Conservation (phyloP, 1,284 basidiomycete genomes). For the Microbotryum violaceum region DNA sequence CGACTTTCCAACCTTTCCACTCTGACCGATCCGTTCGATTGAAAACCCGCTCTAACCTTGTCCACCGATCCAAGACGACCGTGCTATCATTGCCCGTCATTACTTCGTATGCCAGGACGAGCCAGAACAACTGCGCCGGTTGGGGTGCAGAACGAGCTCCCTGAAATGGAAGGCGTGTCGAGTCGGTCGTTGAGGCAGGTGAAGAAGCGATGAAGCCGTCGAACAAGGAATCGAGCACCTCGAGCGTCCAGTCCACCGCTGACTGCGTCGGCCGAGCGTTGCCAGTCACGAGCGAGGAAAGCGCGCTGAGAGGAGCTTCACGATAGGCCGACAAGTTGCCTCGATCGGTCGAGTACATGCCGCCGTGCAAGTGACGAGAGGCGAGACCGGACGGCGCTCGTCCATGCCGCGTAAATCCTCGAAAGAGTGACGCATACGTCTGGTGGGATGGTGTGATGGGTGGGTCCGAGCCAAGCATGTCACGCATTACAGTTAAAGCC, state of each 20-base stretch:
- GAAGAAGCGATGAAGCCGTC: constrained; percentile 20
- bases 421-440: constrained; percentile 21
- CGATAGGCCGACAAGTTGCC: too few relatives aligned
- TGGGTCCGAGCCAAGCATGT: constrained; percentile 1
- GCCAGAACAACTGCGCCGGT: constrained; percentile 15
- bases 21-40: neutral
- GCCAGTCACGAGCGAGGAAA: neutral
- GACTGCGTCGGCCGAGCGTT: neutral
- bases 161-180: neutral
- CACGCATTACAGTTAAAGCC: constrained; percentile 16
- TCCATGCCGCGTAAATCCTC: constrained; percentile 18
- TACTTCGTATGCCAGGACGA: constrained; percentile 26
- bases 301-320: neutral
- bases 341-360: too few relatives aligned
- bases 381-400: neutral
- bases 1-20: constrained; percentile 18
- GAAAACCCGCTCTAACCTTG: constrained; percentile 13
- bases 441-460: constrained; percentile 2
- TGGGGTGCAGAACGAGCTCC: constrained; percentile 22
- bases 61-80: constrained; percentile 9
- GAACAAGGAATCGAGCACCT: constrained; percentile 13
- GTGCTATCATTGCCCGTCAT: constrained; percentile 7
- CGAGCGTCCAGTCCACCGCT: constrained; percentile 10
- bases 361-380: neutral
- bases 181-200: constrained; percentile 1